Evolutionary conservation across 73 alveolate species (phyloP).

Genomic region (Stentor coeruleus): DNA sequence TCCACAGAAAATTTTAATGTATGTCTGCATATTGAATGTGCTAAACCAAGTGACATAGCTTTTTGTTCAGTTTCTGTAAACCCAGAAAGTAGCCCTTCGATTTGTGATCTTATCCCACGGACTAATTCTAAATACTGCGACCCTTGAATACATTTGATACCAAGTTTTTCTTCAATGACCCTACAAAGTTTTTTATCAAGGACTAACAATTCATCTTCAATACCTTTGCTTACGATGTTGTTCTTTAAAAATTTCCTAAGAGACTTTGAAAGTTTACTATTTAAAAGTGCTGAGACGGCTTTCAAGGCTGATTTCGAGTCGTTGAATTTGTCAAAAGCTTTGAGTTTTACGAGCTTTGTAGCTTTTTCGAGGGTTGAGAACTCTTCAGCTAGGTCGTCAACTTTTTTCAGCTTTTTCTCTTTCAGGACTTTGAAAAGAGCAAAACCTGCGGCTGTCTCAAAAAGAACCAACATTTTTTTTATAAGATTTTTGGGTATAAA

Average conservation of each 20-base stretch:
- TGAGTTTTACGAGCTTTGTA: slow-evolving; percentile 77
- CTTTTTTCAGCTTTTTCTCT: slow-evolving; percentile 79
- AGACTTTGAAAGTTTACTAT: slow-evolving; percentile 84
- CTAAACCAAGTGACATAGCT: slow-evolving; percentile 94
- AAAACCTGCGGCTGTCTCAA: slow-evolving; percentile 93
- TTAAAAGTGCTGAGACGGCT: slow-evolving; percentile 40
- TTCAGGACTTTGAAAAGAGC: slow-evolving; percentile 79
- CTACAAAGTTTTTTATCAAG: slow-evolving; percentile 86
- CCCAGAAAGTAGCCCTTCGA: slow-evolving; percentile 86
- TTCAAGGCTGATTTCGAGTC: slow-evolving; percentile 97
- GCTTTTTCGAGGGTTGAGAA: slow-evolving; percentile 66
- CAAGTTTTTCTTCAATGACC: slow-evolving; percentile 75
- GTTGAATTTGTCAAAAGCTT: slow-evolving; percentile 94
- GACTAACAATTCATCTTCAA: slow-evolving; percentile 79
- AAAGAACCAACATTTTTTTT: slow-evolving; percentile 80
- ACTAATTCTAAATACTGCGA: slow-evolving; percentile 80
- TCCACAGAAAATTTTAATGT: slow-evolving; percentile 93
- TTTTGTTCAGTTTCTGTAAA: slow-evolving; percentile 88
- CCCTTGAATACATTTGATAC: slow-evolving; percentile 77
- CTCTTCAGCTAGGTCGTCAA: slow-evolving; percentile 70
- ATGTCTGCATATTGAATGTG: slow-evolving; percentile 93
- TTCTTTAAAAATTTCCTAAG: slow-evolving; percentile 87
- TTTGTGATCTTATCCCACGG: slow-evolving; percentile 91
- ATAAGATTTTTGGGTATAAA: too few species aligned
- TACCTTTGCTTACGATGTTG: slow-evolving; percentile 83